Conservation (phyloP, 257 asterid genomes). For the Mitragyna speciosa region DNA sequence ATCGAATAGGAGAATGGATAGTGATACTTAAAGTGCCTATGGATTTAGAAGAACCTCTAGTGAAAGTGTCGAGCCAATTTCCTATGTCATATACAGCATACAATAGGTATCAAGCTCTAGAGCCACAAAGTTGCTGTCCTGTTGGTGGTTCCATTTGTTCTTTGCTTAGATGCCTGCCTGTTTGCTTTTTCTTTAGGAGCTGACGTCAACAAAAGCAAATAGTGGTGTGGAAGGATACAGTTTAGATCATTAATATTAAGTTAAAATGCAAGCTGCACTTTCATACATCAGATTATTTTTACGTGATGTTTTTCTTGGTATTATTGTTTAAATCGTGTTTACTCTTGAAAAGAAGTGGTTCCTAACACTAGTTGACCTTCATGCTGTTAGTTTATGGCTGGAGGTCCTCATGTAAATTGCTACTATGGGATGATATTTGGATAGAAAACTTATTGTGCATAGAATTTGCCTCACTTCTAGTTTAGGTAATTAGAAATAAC, state of each 20-base stretch:
- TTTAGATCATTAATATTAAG: neutral
- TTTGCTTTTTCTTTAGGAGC: neutral
- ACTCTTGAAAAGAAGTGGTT: neutral
- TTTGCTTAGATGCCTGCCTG: neutral
- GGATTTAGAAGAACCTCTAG: neutral
- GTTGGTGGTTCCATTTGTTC: conserved; percentile 9
- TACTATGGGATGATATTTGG: neutral
- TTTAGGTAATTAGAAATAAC: neutral
- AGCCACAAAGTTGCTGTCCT: conserved; percentile 1
- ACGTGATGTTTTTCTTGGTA: neutral
- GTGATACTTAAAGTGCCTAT: conserved; percentile 16
- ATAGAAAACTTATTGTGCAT: neutral
- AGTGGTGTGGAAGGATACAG: neutral
- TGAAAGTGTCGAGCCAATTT: conserved; percentile 2
- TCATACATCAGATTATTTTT: too few species aligned
- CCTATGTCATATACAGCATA: conserved; percentile 2
- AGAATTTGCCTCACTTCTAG: neutral
- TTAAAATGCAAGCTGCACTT: neutral
- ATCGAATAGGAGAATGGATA: conserved; percentile 13
- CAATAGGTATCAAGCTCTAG: conserved; percentile 1
- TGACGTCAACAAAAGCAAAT: neutral
- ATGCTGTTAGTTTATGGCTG: neutral
- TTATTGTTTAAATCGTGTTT: neutral
- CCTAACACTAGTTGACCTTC: neutral
- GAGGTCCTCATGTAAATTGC: neutral